phyloP scores from a whole-genome alignment of 2,329 filamentous ascomycete genomes.

The Ophiostoma himal-ulmi region DNA sequence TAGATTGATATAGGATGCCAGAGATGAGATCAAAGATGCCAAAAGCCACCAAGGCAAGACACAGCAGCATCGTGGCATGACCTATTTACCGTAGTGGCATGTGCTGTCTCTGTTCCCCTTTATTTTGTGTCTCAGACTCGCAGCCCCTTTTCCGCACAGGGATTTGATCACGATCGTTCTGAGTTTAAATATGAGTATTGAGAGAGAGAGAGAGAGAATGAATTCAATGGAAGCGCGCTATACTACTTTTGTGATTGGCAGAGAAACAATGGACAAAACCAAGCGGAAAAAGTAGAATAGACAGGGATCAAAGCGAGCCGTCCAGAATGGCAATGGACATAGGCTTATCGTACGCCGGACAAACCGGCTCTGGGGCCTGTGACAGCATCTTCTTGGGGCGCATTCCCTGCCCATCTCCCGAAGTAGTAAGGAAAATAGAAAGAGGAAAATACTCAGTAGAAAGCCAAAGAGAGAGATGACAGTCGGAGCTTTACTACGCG shows the following conservation, averaged over 20 bases:
- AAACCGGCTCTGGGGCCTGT: constrained; percentile 5
- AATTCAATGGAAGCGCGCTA: background rate
- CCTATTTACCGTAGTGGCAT: constrained; percentile 15
- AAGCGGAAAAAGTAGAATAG: background rate
- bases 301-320: background rate
- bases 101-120: background rate
- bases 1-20: background rate
- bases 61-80: background rate
- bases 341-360: background rate
- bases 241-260: background rate
- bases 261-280: background rate
- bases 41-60: background rate
- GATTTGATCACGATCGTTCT: background rate
- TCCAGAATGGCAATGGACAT: background rate
- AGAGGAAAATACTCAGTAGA: too few relatives aligned
- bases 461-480: background rate
- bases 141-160: constrained; percentile 6
- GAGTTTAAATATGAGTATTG: too few relatives aligned
- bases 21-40: background rate
- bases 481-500: constrained; percentile 1
- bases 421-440: background rate
- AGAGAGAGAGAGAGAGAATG: too few relatives aligned
- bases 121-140: background rate
- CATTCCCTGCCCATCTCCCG: background rate
- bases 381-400: background rate